Base-by-base conservation (phyloP, 129 eudicot genomes). In the Centaurea solstitialis region DNA sequence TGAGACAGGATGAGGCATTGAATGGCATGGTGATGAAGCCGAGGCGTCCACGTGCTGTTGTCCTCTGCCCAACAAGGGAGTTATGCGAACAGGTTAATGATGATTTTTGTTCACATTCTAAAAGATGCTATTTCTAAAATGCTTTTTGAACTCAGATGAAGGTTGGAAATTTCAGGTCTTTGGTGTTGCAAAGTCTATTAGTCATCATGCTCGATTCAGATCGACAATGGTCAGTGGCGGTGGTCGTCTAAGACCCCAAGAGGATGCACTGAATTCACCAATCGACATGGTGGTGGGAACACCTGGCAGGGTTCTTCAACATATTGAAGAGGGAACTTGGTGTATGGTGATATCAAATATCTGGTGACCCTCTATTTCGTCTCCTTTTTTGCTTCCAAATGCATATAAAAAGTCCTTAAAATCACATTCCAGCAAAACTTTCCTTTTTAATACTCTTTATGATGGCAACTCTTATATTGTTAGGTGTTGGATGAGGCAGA, bases 401-500 rank as follows among this genome's bases (percentile, higher is more conserved):
- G 50, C 47, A 70, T 70, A 72, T 39, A 72, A 67, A 70, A 70
- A 76, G 12, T 77, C 26, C 74, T 30, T 64, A 41, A 6, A 72
- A 37, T 26, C 13, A 21, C 24, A 70, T 33, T 6, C 64, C 0
- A 45, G 61, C 8, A 37, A 33, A 6, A 11, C 20, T 39, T 40
- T 15, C 0, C 13, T 7, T 72, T 65, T 30, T 75, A 35, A 75
- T 59, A 72, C 75, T 18, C 20, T 70, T 18, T 72, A 39, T 66
- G 78, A 68, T 64, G 24, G 23, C 85, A 26, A 33, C 37, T 80
- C 23, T 80, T 24, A 75, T 77, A 21, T 9, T 88, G 84, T 24
- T 84, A 94, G 98, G 98, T 94, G 57, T 90, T 94, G 92, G 98
- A 94, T 83, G 98, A 94, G 88, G 98, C 98, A 77, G 98, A 94